A percentile compares a stretch with the other conserved stretches of the same genome.
Conservation (phyloP, 2,329 filamentous ascomycete species). For the Xylaria sp. region DNA sequence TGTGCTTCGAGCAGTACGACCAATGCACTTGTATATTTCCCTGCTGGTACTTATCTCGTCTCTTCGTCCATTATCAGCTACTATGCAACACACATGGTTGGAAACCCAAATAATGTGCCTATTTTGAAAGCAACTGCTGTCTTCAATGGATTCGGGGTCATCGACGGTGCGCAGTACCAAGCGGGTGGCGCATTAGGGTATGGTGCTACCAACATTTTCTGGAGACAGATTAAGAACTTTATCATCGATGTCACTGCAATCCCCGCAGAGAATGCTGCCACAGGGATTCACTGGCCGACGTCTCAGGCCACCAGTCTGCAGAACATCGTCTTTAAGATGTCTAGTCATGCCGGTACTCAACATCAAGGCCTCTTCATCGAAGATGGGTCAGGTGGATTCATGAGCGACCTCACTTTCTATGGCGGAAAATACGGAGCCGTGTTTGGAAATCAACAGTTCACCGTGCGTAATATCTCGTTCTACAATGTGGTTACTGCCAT, state of each 20-base stretch:
- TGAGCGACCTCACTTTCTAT: slow-evolving; percentile 76
- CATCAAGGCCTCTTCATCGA: slow-evolving; percentile 71
- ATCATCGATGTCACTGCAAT: slow-evolving; percentile 65
- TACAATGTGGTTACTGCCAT: slow-evolving; percentile 73
- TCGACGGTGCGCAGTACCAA: slow-evolving; percentile 61
- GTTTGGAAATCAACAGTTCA: slow-evolving; percentile 73
- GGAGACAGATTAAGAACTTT: slow-evolving; percentile 67
- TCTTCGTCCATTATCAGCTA: slow-evolving; percentile 72
- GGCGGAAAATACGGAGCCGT: slow-evolving; percentile 74
- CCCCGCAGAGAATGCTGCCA: slow-evolving; percentile 55
- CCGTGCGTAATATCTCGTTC: slow-evolving; percentile 75
- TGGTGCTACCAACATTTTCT: slow-evolving; percentile 69
- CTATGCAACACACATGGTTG: slow-evolving; percentile 79
- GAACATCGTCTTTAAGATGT: slow-evolving; percentile 66
- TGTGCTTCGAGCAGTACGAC: slow-evolving; percentile 35
- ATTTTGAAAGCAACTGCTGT: slow-evolving; percentile 62
- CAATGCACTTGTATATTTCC: slow-evolving; percentile 41
- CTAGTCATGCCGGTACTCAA: slow-evolving; percentile 56
- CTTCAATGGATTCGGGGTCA: slow-evolving; percentile 60
- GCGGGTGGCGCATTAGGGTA: slow-evolving; percentile 55
- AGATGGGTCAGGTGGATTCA: slow-evolving; percentile 71
- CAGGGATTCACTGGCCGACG: slow-evolving; percentile 74
- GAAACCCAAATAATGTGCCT: slow-evolving; percentile 57
- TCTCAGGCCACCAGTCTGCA: slow-evolving; percentile 70
- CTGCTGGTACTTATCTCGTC: slow-evolving; percentile 36